Percentiles rank a stretch among this genome's conserved stretches.
These are phyloP conservation scores for Coemansia sp. DNA, from an alignment of 192 early-diverging fungal species.

Conservation along the genomic window DNA sequence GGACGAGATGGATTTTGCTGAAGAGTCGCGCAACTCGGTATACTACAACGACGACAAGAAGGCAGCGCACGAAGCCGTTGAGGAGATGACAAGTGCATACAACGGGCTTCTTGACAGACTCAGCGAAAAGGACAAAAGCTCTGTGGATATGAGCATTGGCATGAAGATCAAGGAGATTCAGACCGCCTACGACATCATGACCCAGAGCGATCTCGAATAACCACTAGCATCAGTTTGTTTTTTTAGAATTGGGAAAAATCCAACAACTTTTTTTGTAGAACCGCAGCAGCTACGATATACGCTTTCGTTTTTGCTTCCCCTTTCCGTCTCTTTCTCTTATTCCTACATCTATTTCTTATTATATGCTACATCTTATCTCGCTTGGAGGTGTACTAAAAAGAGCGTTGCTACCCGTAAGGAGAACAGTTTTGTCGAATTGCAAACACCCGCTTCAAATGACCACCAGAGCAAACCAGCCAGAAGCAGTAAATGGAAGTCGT, in stretches of 20 bases:
- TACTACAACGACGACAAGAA: conserved; percentile 54
- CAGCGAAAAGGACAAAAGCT: conserved; percentile 16
- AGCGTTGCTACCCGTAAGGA: neutral
- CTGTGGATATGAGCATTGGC: conserved; percentile 39
- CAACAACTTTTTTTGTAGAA: no score
- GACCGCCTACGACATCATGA: conserved; percentile 52
- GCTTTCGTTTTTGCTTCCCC: neutral
- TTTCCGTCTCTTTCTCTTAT: conserved; percentile 7
- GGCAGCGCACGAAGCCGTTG: conserved; percentile 50
- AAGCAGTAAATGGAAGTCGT: neutral
- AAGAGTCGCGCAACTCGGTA: conserved; percentile 52
- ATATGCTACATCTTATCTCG: neutral
- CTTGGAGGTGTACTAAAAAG: neutral
- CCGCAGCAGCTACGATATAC: neutral
- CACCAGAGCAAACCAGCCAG: neutral
- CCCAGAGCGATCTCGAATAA: conserved; percentile 37
- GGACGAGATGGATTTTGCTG: conserved; percentile 56
- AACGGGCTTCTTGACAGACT: conserved; percentile 29
- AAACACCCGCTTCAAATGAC: neutral
- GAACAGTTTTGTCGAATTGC: neutral
- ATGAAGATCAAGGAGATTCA: conserved; percentile 56
- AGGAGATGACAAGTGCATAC: conserved; percentile 39
- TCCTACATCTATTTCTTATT: neutral
- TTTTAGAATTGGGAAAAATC: no score
- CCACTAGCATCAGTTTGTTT: no score